Evolutionary conservation across 2,329 filamentous ascomycete genomes (phyloP).

Genomic region (Beauveria sp.): DNA sequence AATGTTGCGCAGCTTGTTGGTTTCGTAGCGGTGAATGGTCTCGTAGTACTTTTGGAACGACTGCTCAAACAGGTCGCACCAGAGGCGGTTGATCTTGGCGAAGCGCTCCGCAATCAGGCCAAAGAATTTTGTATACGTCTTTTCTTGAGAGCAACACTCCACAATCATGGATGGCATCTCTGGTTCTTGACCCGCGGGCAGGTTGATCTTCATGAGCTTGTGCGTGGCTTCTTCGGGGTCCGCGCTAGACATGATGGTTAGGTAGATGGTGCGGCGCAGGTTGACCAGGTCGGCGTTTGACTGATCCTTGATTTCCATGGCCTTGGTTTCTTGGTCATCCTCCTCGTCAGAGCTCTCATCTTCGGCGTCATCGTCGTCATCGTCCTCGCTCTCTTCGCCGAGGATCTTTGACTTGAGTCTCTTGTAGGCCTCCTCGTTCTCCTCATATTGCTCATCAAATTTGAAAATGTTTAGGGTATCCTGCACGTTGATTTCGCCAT

Average conservation of each 20-base stretch:
- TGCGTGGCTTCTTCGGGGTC: constrained; percentile 96
- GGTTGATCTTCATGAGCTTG: constrained; percentile 89
- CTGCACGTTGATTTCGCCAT: constrained; percentile 77
- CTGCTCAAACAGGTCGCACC: constrained; percentile 87
- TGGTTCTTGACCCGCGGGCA: constrained; percentile 77
- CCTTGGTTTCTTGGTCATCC: constrained; percentile 69
- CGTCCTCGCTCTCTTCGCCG: constrained; percentile 82
- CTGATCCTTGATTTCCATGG: constrained; percentile 94
- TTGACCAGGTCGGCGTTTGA: constrained; percentile 94
- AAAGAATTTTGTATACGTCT: constrained; percentile 96
- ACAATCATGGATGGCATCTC: constrained; percentile 96
- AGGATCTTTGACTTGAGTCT: constrained; percentile 89
- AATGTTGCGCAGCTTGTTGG: constrained; percentile 89
- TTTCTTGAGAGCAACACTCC: constrained; percentile 93
- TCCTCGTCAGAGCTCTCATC: constrained; percentile 64
- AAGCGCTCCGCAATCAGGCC: constrained; percentile 91
- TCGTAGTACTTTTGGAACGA: constrained; percentile 91
- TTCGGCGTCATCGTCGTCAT: constrained; percentile 59
- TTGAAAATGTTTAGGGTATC: constrained; percentile 95
- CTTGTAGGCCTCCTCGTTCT: constrained; percentile 84
- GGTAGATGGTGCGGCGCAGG: constrained; percentile 85
- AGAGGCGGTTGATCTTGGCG: constrained; percentile 89
- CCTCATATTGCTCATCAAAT: constrained; percentile 81
- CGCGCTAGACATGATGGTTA: constrained; percentile 95
- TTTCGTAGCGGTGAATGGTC: constrained; percentile 95